Base-by-base conservation (phyloP, 2,329 filamentous ascomycete species). In the Xylaria digitata region DNA sequence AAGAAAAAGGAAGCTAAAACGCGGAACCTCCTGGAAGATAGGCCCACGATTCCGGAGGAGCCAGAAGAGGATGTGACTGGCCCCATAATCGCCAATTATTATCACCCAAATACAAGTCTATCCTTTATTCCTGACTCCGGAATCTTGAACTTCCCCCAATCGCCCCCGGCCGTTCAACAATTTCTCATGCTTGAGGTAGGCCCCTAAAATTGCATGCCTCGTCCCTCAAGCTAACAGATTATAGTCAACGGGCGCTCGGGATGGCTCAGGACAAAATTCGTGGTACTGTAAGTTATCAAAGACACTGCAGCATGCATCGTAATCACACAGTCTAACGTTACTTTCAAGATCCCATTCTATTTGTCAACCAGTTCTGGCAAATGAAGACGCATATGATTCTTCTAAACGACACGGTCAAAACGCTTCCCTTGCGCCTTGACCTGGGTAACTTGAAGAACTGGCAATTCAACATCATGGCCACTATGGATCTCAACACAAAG, bases 311-410 rank as follows among this genome's bases (percentile, higher is more conserved):
- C 26, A 23, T n/a, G n/a, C 30, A 17, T 43, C 3, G 37, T 9
- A 5, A 34, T 58, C 6, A 13, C 23, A 59, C 9, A 67, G 17
- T 43, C 71, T 75, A 67, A 75, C 40, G 6, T 48, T 49, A 77
- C 89, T 92, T 11, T 15, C 37, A 34, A 84, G 83, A 89, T 76
- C 96, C 96, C 4, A 88, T 97, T 50, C 82, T 98, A 45, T 99
- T 93, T 78, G 84, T 96, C 77, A 99, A 99, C 81, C 96, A 92
- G 3, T 99, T 99, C 81, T 99, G 96, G 96, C 95, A 98, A 80
- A 85, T 99, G 70, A 92, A 88, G 77, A 90, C 86, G 70, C 93
- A 98, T 74, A 98, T 98, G 95, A 93, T 87, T 23, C 86, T 94
- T 72, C 83, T 99, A 57, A 99, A 99, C 78, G 91, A 93, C 17